These are phyloP conservation scores for Aquilaria sinensis DNA, from an alignment of 345 rosid genomes.

Conservation along the genomic window DNA sequence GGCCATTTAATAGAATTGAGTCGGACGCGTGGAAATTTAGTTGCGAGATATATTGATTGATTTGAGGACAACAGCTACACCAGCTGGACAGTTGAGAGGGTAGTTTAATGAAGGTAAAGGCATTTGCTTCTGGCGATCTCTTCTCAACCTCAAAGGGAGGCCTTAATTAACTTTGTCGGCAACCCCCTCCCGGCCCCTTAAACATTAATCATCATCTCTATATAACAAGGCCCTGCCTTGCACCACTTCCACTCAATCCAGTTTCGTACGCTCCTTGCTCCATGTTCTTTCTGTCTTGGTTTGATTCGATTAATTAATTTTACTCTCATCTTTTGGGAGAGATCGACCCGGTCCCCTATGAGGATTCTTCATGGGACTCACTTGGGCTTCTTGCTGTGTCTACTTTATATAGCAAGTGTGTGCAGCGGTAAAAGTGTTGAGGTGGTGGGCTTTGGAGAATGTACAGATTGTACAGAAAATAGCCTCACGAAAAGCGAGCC, in stretches of 20 bases:
- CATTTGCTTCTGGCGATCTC: conserved; percentile 9
- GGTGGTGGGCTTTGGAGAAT: conserved; percentile 66
- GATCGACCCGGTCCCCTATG: conserved; percentile 34
- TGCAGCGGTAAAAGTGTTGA: conserved; percentile 30
- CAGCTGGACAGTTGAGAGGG: too few relatives aligned
- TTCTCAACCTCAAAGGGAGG: conserved; percentile 18
- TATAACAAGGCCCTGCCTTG: background rate
- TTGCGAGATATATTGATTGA: too few relatives aligned
- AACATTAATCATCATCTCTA: background rate
- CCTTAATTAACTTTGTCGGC: conserved; percentile 28
- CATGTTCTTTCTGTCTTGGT: background rate
- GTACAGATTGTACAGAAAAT: conserved; percentile 42
- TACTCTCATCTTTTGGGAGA: background rate
- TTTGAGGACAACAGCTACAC: too few relatives aligned
- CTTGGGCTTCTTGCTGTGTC: conserved; percentile 34
- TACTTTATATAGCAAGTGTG: conserved; percentile 27
- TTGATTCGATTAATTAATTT: background rate
- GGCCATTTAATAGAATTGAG: too few relatives aligned
- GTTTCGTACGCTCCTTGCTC: background rate
- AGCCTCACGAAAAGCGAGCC: conserved; percentile 39
- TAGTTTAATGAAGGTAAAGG: conserved; percentile 19
- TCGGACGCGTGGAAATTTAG: too few relatives aligned
- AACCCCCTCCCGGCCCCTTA: background rate
- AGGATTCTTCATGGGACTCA: conserved; percentile 38
- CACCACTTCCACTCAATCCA: conserved; percentile 4